Conservation (phyloP, 2,329 filamentous ascomycete species). For the Fusarium brachygibbosum region DNA sequence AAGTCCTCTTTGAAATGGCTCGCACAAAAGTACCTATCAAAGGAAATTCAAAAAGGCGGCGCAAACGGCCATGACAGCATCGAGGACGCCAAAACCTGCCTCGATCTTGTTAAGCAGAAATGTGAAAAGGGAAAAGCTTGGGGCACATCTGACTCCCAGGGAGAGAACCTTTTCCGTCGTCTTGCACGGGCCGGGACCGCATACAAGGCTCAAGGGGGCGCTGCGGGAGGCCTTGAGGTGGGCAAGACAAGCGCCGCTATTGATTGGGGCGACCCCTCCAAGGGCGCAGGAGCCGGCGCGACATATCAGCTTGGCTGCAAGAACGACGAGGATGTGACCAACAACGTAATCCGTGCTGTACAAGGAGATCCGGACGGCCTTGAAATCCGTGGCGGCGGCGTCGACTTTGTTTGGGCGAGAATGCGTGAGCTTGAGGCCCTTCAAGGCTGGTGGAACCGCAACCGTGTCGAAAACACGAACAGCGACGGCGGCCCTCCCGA, state of each 20-base stretch:
- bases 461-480: conserved; percentile 58
- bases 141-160: conserved; percentile 82
- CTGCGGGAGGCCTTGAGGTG: conserved; percentile 65
- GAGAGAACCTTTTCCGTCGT: conserved; percentile 91
- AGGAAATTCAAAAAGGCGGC: conserved; percentile 88
- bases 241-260: conserved; percentile 80
- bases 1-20: conserved; percentile 94
- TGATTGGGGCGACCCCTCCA: conserved; percentile 87
- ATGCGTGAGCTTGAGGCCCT: conserved; percentile 75
- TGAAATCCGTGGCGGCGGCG: conserved; percentile 70
- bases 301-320: conserved; percentile 69
- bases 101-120: conserved; percentile 95
- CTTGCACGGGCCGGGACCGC: conserved; percentile 74
- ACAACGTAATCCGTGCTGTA: conserved; percentile 69
- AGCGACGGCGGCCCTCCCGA: conserved; percentile 55
- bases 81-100: conserved; percentile 90
- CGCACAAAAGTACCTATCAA: conserved; percentile 84
- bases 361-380: conserved; percentile 69
- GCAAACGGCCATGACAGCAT: conserved; percentile 86
- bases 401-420: conserved; percentile 76
- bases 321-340: conserved; percentile 70
- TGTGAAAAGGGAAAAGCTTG: conserved; percentile 92
- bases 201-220: conserved; percentile 72
- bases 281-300: conserved; percentile 69
- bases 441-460: conserved; percentile 77